Conservation (phyloP, 306 rosid genomes). For the Ziziphus jujuba region DNA sequence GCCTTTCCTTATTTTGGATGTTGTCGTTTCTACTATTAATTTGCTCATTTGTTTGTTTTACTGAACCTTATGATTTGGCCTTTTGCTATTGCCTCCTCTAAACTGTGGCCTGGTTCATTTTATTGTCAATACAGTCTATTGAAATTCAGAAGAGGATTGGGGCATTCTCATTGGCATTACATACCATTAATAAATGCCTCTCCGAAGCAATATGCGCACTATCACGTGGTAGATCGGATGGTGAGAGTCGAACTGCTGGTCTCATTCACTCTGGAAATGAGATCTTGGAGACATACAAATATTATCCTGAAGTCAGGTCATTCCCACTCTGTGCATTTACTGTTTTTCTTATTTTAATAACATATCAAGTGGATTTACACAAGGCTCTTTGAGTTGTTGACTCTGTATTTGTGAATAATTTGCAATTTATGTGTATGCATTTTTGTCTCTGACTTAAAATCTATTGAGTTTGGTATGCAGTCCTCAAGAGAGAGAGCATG, state of each 20-base stretch:
- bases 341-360: not conserved
- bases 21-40: not conserved
- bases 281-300: constrained; percentile 73
- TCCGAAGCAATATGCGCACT: constrained; percentile 91
- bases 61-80: not conserved
- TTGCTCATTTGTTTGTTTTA: not conserved
- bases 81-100: constrained; percentile 1
- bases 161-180: constrained; percentile 90
- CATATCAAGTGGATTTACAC: not conserved
- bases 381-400: not conserved
- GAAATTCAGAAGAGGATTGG: constrained; percentile 95
- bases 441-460: constrained; percentile 9
- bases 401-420: not conserved
- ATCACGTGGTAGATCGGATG: constrained; percentile 92
- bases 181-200: constrained; percentile 90
- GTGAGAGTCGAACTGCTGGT: constrained; percentile 87
- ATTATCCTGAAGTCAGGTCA: constrained; percentile 78
- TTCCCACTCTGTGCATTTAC: constrained; percentile 1
- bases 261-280: constrained; percentile 93
- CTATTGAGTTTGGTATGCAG: constrained; percentile 48
- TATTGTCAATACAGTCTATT: constrained; percentile 55
- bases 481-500: constrained; percentile 81
- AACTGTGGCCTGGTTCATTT: constrained; percentile 8
- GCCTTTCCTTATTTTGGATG: not conserved
- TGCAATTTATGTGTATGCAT: constrained; percentile 4